A percentile compares a stretch with the other conserved stretches of the same genome.
phyloP scores from a whole-genome alignment of 805 yeast genomes.

The Danielia oregonensis region DNA sequence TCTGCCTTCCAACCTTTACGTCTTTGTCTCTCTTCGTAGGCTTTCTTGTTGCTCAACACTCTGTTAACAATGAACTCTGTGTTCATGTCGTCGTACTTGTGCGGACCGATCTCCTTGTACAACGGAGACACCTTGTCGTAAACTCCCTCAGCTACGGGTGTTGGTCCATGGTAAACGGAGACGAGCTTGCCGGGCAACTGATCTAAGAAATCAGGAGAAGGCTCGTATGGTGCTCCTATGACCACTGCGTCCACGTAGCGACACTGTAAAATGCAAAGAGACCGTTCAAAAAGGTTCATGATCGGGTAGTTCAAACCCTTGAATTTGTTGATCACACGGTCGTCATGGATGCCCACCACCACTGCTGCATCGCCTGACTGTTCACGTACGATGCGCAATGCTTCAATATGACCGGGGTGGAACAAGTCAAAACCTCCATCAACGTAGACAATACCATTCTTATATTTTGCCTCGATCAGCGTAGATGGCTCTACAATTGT shows the following conservation, averaged over 20 bases:
- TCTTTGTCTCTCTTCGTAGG: conserved; percentile 82
- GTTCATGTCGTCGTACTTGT: conserved; percentile 61
- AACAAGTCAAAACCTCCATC: conserved; percentile 90
- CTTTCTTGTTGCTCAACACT: conserved; percentile 61
- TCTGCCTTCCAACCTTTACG: conserved; percentile 81
- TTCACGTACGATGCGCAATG: conserved; percentile 48
- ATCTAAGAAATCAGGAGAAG: conserved; percentile 38
- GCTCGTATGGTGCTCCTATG: conserved; percentile 61
- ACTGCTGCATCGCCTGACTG: conserved; percentile 44
- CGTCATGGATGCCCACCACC: conserved; percentile 67
- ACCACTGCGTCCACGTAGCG: conserved; percentile 76
- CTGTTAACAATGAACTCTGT: conserved; percentile 71
- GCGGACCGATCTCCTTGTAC: conserved; percentile 44
- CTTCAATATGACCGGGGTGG: conserved; percentile 88
- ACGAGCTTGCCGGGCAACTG: conserved; percentile 36
- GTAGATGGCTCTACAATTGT: conserved; percentile 33
- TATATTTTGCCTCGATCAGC: conserved; percentile 13
- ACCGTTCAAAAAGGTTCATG: conserved; percentile 84
- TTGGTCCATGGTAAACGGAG: conserved; percentile 58
- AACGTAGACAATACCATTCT: conserved; percentile 45
- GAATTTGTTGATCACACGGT: conserved; percentile 47
- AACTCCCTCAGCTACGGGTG: conserved; percentile 28
- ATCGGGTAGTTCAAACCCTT: conserved; percentile 71
- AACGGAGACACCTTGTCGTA: conserved; percentile 37
- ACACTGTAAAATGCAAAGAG: conserved; percentile 86